phyloP scores from a whole-genome alignment of 202 grass and related monocot species.

The Setaria viridis region DNA sequence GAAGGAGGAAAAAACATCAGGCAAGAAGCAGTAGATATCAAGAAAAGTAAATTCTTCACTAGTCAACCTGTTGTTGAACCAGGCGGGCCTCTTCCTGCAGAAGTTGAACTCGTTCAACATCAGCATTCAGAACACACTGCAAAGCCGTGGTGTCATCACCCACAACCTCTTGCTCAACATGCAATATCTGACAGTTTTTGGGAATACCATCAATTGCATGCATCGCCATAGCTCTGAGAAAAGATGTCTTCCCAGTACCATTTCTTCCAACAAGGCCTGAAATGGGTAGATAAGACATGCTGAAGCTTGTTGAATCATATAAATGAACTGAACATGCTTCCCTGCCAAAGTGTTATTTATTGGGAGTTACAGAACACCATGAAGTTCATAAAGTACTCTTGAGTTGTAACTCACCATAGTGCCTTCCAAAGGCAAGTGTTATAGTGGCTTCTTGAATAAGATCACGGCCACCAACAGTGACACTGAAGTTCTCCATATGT shows the following conservation, averaged over 20 bases:
- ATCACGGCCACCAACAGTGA: conserved; percentile 94
- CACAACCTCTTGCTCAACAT: conserved; percentile 93
- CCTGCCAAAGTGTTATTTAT: conserved; percentile 12
- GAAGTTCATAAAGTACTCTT: not conserved
- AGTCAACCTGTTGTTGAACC: conserved; percentile 71
- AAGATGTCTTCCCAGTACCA: conserved; percentile 96
- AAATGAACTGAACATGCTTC: not conserved
- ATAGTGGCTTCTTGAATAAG: conserved; percentile 84
- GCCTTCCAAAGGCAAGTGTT: conserved; percentile 88
- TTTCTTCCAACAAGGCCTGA: conserved; percentile 98
- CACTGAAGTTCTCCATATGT: conserved; percentile 96
- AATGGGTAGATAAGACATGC: conserved; percentile 20
- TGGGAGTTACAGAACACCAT: not conserved
- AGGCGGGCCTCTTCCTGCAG: conserved; percentile 84
- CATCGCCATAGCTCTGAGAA: conserved; percentile 89
- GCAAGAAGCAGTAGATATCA: conserved; percentile 2
- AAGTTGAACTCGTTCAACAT: conserved; percentile 80
- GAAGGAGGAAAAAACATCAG: not conserved
- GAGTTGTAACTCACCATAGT: conserved; percentile 75
- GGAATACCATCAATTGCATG: conserved; percentile 96
- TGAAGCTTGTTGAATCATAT: not conserved
- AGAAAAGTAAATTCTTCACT: conserved; percentile 28
- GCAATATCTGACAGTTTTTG: conserved; percentile 97
- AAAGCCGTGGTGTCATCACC: conserved; percentile 81
- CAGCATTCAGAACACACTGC: conserved; percentile 93